Evolutionary conservation across 345 rosid genomes (phyloP), one percentile per base, ranked within the genome.

Genomic region (Alliaria petiolata): DNA sequence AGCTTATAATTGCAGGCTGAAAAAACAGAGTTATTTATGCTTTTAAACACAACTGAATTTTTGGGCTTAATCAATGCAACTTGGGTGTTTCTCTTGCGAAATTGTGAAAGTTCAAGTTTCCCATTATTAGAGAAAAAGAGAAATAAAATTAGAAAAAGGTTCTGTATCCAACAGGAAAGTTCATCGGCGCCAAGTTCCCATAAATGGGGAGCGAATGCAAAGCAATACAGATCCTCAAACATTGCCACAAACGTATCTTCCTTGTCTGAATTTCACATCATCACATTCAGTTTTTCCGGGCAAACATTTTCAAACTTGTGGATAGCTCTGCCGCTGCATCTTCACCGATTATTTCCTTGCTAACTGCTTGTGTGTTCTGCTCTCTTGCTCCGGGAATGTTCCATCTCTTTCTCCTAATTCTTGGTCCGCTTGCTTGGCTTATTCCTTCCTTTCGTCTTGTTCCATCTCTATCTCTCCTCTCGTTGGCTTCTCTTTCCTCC

Each of bases 391-490:
- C 68, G 85, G 55, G 86, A 87, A 86, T 17, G 89, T 91, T 52
- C 75, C 46, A 79, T 13, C 46, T 87, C 93, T 75, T 83, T 81
- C 66, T 71, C 85, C 87, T 89, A n/a, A n/a, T n/a, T 91, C 84
- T 79, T 88, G 0, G 81, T 76, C 62, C 28, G 71, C 81, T 85
- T 93, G 51, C 96, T 89, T 0, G 93, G 90, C 57, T 88, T 93
- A 69, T 65, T 87, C 85, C 90, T 87, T 6, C 97, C 97, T 76
- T 91, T 91, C 0, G 97, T 89, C 72, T 93, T 91, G 54, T 85
- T 91, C 83, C 56, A 85, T 2, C 4, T 65, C 91, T 13, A 63
- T 79, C 67, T 82, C 96, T 75, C 79, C 74, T 78, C 81, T 84
- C 0, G 83, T 61, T 3, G 78, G 81, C 79, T 84, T 88, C 76